phyloP scores from a whole-genome alignment of 176 grass and related monocot species.

The Aegilops tauschii region DNA sequence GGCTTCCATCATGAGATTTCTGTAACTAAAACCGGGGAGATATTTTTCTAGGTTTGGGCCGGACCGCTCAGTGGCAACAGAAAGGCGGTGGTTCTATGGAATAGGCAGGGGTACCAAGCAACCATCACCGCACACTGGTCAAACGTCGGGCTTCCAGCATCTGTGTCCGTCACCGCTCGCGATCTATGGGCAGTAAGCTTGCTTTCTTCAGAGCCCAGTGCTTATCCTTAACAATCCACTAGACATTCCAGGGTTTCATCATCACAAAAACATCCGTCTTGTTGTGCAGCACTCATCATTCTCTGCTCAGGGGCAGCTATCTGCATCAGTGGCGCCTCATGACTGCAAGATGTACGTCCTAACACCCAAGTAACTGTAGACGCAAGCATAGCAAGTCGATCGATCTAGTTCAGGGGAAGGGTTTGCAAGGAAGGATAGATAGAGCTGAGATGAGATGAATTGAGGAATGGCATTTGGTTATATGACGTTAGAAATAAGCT shows the following conservation, averaged over 20 bases:
- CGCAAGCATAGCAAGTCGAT: background rate
- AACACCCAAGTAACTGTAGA: slow-evolving; percentile 36
- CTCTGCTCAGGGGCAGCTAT: slow-evolving; percentile 46
- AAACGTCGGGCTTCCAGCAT: slow-evolving; percentile 53
- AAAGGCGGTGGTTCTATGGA: slow-evolving; percentile 84
- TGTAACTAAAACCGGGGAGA: background rate
- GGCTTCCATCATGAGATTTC: background rate
- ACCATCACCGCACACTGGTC: slow-evolving; percentile 64
- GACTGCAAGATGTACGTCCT: slow-evolving; percentile 91
- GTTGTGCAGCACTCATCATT: slow-evolving; percentile 46
- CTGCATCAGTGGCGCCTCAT: slow-evolving; percentile 56
- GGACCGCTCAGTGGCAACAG: slow-evolving; percentile 64
- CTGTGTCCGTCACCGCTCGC: slow-evolving; percentile 50
- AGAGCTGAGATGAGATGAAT: background rate
- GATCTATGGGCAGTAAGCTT: slow-evolving; percentile 86
- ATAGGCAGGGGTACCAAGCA: slow-evolving; percentile 51
- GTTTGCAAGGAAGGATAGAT: background rate
- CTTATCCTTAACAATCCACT: background rate
- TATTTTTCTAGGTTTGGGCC: slow-evolving; percentile 62
- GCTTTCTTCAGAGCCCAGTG: background rate
- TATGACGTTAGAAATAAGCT: background rate
- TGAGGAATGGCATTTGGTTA: background rate
- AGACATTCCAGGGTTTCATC: background rate
- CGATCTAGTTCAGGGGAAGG: slow-evolving; percentile 8
- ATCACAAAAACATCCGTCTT: background rate